Percentiles rank a stretch among this genome's conserved stretches.
phyloP scores from a whole-genome alignment of 495 filamentous ascomycete genomes.

The Lophium mytilinum region DNA sequence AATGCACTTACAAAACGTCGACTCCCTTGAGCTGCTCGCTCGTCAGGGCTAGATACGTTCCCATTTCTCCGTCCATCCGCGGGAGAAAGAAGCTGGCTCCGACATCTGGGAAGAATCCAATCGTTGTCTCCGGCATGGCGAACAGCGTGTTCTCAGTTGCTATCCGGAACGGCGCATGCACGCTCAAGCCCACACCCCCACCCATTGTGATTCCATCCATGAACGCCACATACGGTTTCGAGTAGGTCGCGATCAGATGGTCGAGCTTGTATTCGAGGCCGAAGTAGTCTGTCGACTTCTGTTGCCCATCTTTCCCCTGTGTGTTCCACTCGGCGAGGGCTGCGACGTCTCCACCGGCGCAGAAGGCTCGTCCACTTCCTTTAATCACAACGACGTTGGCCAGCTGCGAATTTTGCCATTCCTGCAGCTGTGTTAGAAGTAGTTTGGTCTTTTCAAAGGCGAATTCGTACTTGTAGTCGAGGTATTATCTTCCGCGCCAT shows the following conservation, averaged over 20 bases:
- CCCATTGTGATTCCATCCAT: constrained; percentile 99
- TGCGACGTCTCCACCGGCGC: constrained; percentile 85
- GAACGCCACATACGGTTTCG: constrained; percentile 87
- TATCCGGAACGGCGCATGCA: constrained; percentile 93
- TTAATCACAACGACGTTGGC: constrained; percentile 90
- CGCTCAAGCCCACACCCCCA: constrained; percentile 85
- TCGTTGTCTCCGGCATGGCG: constrained; percentile 96
- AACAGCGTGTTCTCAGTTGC: constrained; percentile 92
- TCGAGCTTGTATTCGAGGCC: constrained; percentile 87
- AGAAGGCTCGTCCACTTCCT: constrained; percentile 79
- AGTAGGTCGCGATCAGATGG: constrained; percentile 89
- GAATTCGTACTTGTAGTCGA: constrained; percentile 40
- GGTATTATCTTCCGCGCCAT: constrained; percentile 91
- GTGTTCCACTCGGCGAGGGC: constrained; percentile 66
- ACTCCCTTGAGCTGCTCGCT: constrained; percentile 71
- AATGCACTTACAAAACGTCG: constrained; percentile 50
- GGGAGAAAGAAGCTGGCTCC: constrained; percentile 93
- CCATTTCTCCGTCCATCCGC: constrained; percentile 70
- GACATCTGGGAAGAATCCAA: constrained; percentile 97
- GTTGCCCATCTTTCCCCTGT: constrained; percentile 55
- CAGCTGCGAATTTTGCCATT: constrained; percentile 90
- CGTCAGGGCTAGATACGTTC: constrained; percentile 87
- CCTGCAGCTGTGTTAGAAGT: constrained; percentile 34
- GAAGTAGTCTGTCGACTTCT: constrained; percentile 74
- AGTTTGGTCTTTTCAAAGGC: background rate